Base-by-base conservation (phyloP, 805 yeast species). In the Candida anglica region DNA sequence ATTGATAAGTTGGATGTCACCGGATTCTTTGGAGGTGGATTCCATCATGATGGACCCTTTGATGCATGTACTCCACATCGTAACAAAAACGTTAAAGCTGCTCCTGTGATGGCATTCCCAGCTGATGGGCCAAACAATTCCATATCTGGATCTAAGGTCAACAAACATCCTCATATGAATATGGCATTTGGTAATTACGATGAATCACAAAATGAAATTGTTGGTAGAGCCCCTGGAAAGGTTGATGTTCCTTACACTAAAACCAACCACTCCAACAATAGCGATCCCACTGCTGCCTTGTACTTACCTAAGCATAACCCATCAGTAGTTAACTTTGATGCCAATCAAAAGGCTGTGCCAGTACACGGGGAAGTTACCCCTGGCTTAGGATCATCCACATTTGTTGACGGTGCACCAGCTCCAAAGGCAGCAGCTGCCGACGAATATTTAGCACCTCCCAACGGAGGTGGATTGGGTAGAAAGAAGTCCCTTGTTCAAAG, bases 21-120 rank as follows among this genome's bases (percentile, higher is more conserved):
- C 9, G 97, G 96, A 1, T 73, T 89, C 41, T 89, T 86, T 55
- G 97, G 96, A 17, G 81, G 86, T 31, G 86, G 94, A 2, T 93
- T 93, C 72, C 98, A 93, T 60, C 98, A 93, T 59, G 98, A 93
- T 63, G 98, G 98, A 9, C 98, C 98, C 11, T 93, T 93, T 56
- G 98, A 93, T 57, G 98, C 98, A 1, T 91, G 98, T 59, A 85
- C 94, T 3, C 98, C 98, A 6, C 96, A 86, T 58, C 79, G 98
- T 57, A 93, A 93, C 61, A 85, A 83, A 62, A 70, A 76, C 38
- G 64, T 62, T 43, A 66, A 71, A 52, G 79, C 77, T 29, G 95
- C 97, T 0, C 98, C 98, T 4, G 96, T 93, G 11, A 68, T 78
- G 65, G 98, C 98, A 0, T 93, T 91, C 71, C 96, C 97, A 0